Conservation (phyloP, 257 asterid genomes). For the Solanum dulcamara region DNA sequence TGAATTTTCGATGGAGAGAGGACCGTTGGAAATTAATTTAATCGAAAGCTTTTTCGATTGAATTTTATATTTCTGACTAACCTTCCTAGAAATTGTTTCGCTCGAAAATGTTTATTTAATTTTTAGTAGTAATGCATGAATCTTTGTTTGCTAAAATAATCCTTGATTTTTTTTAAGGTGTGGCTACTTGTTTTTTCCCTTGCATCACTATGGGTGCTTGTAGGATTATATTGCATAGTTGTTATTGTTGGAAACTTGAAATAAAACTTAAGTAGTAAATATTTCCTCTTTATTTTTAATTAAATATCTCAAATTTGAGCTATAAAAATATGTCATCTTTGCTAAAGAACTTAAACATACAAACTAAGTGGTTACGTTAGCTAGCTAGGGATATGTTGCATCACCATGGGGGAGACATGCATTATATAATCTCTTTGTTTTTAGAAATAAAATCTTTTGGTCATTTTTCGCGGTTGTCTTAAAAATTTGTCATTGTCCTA, state of each 20-base stretch:
- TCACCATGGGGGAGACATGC: not conserved
- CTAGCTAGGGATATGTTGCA: not conserved
- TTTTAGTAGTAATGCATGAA: too few species aligned
- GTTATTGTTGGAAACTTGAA: not conserved
- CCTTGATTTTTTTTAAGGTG: not conserved
- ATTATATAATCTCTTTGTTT: not conserved
- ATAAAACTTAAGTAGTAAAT: not conserved
- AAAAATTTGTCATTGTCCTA: not conserved
- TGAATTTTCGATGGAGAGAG: too few species aligned
- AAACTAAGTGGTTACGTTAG: not conserved
- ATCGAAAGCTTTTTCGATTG: too few species aligned
- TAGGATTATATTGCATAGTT: not conserved
- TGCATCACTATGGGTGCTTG: not conserved
- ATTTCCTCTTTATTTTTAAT: not conserved
- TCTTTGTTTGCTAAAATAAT: not conserved
- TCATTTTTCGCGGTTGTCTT: too few species aligned
- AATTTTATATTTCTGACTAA: too few species aligned
- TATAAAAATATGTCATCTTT: not conserved
- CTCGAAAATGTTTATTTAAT: too few species aligned
- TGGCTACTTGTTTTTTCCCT: not conserved
- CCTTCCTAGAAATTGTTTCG: too few species aligned
- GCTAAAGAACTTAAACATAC: not conserved
- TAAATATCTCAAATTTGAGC: rapidly evolving
- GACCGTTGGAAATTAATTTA: too few species aligned
- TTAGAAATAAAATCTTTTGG: not conserved